Base-by-base conservation (phyloP, 2,329 filamentous ascomycete genomes). In the Magnaporthales sp. region DNA sequence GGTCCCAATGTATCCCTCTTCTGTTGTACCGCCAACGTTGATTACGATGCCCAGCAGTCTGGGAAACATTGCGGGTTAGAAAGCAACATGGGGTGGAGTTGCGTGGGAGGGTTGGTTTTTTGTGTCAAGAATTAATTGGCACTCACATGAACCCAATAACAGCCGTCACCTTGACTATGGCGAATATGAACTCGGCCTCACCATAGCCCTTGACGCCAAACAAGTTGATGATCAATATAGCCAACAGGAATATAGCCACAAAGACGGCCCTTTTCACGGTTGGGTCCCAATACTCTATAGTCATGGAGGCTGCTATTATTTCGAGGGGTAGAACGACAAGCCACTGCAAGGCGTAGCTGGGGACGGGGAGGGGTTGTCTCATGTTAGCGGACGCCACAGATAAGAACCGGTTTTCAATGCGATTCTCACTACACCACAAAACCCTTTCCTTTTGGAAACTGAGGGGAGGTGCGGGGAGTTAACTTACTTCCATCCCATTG, bases 161-260 rank as follows among this genome's bases (percentile, higher is more conserved):
- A 31, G 93, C 92, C 58, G 89, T 82, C 64, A 97, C 87, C 75
- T 97, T 97, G 79, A 97, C 81, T 65, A 93, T 87, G 32, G 91
- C 90, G 74, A 96, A 95, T 67, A 93, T 80, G 71, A 96, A 96
- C 73, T 97, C 93, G 19, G 91, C 92, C 77, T 96, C 93, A 73
- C 92, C 93, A 71, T 96, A 97, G 29, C 90, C 91, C 74, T 90
- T 91, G 69, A 97, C 90, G 64, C 93, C 92, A 72, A 94, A 95
- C 70, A 96, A 77, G 75, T 97, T 97, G 78, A 97, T 96, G 31
- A 77, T 72, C 61, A 96, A 83, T 71, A 97, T 94, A 66, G 89
- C 72, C 19, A 87, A 68, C 67, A 95, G 85, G 77, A 97, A 97
- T 60, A 97, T 80, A 58, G 91, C 86, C 29, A 97, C 91, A 79